Conservation (phyloP, 2,329 filamentous ascomycete species). For the Colletotrichum eremochloae region DNA sequence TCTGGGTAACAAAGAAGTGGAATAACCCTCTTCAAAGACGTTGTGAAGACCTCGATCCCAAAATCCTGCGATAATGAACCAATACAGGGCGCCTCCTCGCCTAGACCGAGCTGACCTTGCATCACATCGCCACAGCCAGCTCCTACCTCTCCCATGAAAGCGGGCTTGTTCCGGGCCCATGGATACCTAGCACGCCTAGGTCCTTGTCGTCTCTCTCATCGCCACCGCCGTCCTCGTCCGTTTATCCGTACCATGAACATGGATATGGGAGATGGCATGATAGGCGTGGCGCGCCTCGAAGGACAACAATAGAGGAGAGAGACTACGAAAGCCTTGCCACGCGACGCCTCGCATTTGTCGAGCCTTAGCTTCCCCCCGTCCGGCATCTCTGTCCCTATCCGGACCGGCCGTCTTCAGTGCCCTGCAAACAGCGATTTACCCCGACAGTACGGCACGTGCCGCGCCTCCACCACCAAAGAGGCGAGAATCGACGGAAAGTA, state of each 20-base stretch:
- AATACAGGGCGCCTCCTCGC: constrained; percentile 9
- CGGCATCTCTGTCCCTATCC: constrained; percentile 30
- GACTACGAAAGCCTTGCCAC: constrained; percentile 16
- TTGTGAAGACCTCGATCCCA: background rate
- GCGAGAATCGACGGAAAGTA: background rate
- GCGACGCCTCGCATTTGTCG: background rate
- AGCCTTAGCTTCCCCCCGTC: constrained; percentile 4
- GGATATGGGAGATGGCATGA: background rate
- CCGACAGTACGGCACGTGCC: background rate
- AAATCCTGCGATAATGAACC: background rate
- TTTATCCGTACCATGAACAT: constrained; percentile 3
- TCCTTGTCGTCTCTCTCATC: background rate
- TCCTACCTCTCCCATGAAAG: background rate
- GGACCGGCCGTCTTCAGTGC: constrained; percentile 19
- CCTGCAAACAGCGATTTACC: constrained; percentile 31
- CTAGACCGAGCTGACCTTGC: background rate
- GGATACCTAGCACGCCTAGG: background rate
- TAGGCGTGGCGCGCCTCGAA: background rate
- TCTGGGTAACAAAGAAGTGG: background rate
- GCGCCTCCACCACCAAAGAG: constrained; percentile 17
- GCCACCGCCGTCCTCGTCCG: constrained; percentile 20
- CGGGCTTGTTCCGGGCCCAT: background rate
- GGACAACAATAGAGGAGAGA: constrained; percentile 10
- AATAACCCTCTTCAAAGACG: background rate
- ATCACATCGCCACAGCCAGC: background rate